These are phyloP conservation scores for Mucor plumbeus DNA, from an alignment of 371 early-diverging fungal species.

Conservation along the genomic window DNA sequence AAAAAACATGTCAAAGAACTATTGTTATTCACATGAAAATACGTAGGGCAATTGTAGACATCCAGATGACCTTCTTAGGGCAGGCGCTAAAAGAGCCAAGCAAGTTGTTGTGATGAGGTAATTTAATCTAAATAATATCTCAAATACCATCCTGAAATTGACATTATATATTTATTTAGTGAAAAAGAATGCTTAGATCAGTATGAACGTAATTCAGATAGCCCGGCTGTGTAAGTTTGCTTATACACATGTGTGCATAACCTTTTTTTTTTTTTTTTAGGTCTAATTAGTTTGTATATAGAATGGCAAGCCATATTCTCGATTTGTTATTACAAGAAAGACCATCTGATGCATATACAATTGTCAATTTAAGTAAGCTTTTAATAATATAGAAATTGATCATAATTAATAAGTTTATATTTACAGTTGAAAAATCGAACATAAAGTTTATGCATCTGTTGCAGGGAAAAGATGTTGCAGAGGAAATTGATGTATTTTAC, in stretches of 20 bases:
- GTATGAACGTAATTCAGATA: constrained; percentile 47
- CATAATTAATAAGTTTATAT: background rate
- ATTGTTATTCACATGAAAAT: background rate
- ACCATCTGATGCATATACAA: constrained; percentile 26
- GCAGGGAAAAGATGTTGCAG: constrained; percentile 38
- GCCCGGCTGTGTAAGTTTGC: constrained; percentile 50
- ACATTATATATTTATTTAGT: constrained; percentile 17
- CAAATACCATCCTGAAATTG: background rate
- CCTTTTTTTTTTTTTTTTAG: background rate
- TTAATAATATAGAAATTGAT: background rate
- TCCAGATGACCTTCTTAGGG: constrained; percentile 61
- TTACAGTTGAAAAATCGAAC: constrained; percentile 48
- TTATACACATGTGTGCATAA: background rate
- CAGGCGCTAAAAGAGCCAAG: constrained; percentile 58
- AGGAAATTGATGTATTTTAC: constrained; percentile 39
- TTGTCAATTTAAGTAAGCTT: constrained; percentile 35
- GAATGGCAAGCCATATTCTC: constrained; percentile 44
- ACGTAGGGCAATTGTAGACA: constrained; percentile 59
- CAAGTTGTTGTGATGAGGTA: constrained; percentile 65
- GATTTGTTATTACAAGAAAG: constrained; percentile 34
- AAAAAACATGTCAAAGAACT: no score
- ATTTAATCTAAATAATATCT: background rate
- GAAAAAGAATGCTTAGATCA: constrained; percentile 48
- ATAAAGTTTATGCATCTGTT: constrained; percentile 52
- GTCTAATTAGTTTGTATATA: background rate